phyloP scores from a whole-genome alignment of 768 basidiomycete genomes.

The Tricholoma hemisulphureum region DNA sequence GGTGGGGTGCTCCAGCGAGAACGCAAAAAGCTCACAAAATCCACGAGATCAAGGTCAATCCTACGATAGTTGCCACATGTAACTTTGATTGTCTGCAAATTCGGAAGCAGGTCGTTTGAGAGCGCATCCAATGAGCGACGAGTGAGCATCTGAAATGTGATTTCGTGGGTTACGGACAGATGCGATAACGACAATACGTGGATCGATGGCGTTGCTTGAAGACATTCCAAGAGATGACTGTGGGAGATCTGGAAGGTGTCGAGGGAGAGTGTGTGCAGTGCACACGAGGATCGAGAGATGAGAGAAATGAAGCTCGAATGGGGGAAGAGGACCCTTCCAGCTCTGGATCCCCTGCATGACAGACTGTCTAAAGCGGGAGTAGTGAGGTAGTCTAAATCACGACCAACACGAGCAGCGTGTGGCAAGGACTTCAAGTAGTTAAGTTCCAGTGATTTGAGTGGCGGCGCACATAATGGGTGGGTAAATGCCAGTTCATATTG shows the following conservation, averaged over 20 bases:
- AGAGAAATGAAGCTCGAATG: neutral
- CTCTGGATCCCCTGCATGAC: too few relatives aligned
- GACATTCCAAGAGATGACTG: neutral
- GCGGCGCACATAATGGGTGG: neutral
- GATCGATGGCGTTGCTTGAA: neutral
- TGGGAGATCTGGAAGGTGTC: neutral
- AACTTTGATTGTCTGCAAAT: neutral
- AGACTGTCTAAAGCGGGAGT: neutral
- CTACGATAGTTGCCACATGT: neutral
- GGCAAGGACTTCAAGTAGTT: too few relatives aligned
- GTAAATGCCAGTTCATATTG: too few relatives aligned
- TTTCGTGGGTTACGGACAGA: neutral
- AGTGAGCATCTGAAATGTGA: neutral
- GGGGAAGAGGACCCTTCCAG: neutral
- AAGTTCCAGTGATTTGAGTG: neutral
- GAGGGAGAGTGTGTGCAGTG: neutral
- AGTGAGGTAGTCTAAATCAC: neutral
- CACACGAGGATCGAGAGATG: neutral
- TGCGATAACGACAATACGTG: neutral
- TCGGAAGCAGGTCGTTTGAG: neutral
- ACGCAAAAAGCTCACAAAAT: neutral
- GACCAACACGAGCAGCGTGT: neutral
- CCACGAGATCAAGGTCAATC: neutral
- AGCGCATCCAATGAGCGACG: neutral
- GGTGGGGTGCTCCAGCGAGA: too few relatives aligned